Conservation (phyloP, 73 alveolate genomes). For the Durusdinium trenchii region DNA sequence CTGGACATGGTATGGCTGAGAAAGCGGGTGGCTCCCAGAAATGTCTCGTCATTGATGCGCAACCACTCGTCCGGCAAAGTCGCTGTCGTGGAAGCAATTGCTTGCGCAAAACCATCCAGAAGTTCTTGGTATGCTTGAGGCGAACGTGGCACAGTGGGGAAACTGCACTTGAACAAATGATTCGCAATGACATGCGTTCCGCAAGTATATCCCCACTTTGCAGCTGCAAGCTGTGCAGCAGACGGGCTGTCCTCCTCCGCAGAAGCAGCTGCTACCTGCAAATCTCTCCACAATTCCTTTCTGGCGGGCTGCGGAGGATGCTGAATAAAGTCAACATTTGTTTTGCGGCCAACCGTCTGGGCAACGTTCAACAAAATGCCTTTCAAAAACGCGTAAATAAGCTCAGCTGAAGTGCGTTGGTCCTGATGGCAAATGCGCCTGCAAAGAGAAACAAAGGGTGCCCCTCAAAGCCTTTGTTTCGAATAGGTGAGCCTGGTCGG, state of each 20-base stretch:
- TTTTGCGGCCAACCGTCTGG: neutral
- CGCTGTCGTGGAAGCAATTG: neutral
- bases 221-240: neutral
- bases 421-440: neutral
- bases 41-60: neutral
- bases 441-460: constrained; percentile 22
- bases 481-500: constrained; percentile 9
- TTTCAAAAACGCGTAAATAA: neutral
- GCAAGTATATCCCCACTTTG: constrained; percentile 4
- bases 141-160: neutral
- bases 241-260: neutral
- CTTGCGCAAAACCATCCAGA: neutral
- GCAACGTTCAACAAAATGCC: neutral
- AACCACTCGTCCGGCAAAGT: neutral
- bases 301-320: neutral
- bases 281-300: neutral
- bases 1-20: neutral
- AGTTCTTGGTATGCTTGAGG: neutral
- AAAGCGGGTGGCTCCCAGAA: neutral
- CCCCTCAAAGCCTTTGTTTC: constrained; percentile 40
- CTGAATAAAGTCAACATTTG: neutral
- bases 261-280: neutral
- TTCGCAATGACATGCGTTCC: neutral
- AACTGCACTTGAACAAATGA: neutral
- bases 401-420: constrained; percentile 2